Evolutionary conservation across 345 rosid genomes (phyloP).

Genomic region (Lumnitzera racemosa): DNA sequence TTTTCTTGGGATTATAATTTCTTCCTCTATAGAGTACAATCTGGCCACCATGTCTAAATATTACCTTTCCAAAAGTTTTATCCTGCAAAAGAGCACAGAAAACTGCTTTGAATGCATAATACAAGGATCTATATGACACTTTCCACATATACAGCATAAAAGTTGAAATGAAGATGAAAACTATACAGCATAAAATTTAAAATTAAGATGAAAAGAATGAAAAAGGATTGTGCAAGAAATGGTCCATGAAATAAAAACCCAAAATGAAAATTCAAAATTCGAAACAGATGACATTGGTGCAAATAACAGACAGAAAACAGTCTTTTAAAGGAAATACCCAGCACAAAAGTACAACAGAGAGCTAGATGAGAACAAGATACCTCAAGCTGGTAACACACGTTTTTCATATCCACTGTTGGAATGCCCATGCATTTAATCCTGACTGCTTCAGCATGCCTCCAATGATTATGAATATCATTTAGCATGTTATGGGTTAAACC

Average conservation of each 20-base stretch:
- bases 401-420: constrained; percentile 87
- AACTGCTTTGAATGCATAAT: neutral
- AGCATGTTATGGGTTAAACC: constrained; percentile 96
- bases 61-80: constrained; percentile 66
- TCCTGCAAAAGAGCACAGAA: constrained; percentile 29
- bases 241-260: neutral
- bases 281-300: neutral
- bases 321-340: neutral
- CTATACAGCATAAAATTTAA: neutral
- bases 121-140: no score
- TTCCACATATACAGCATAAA: neutral
- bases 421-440: constrained; percentile 87
- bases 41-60: constrained; percentile 66
- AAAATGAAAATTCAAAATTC: constrained; percentile 1
- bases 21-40: constrained; percentile 78
- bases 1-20: constrained; percentile 65
- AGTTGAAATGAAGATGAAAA: neutral
- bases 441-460: constrained; percentile 73
- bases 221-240: neutral
- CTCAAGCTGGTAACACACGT: constrained; percentile 79
- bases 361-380: constrained; percentile 20
- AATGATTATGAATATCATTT: constrained; percentile 77
- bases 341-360: neutral
- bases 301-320: neutral
- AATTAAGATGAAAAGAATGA: neutral